Evolutionary conservation across 2,329 filamentous ascomycete genomes (phyloP).

Genomic region (Phialophora expanda): DNA sequence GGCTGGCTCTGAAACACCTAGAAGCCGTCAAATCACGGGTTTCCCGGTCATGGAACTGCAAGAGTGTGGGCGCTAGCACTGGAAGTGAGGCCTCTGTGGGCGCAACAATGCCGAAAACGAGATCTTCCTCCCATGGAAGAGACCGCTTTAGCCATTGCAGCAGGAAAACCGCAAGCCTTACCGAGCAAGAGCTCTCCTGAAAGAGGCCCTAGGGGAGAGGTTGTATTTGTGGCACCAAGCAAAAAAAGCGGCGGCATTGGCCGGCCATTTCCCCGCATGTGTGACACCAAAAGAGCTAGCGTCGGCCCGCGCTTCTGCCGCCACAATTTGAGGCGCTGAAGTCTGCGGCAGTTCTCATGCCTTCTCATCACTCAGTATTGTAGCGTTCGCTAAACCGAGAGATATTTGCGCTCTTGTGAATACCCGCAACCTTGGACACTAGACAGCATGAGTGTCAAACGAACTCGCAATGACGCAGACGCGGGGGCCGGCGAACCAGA

Average conservation of each 20-base stretch:
- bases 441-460: conserved; percentile 63
- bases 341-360: not conserved
- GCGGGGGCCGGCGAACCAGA: conserved; percentile 21
- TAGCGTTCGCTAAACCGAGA: not conserved
- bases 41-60: not conserved
- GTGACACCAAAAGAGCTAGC: not conserved
- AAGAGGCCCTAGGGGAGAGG: not conserved
- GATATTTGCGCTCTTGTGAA: not conserved
- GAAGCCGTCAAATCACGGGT: not conserved
- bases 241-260: not conserved
- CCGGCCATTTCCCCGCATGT: not conserved
- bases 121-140: not conserved
- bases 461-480: conserved; percentile 56
- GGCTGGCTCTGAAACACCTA: not conserved
- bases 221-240: no score
- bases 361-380: not conserved
- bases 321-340: not conserved
- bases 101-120: not conserved
- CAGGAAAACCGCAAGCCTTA: not conserved
- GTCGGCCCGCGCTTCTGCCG: not conserved
- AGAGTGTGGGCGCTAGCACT: not conserved
- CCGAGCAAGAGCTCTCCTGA: conserved; percentile 1
- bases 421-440: not conserved
- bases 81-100: not conserved
- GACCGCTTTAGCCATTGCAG: not conserved